Percentiles rank a stretch among this genome's conserved stretches.
phyloP scores from a whole-genome alignment of 2,329 filamentous ascomycete genomes.

The Fusarium newnesense region DNA sequence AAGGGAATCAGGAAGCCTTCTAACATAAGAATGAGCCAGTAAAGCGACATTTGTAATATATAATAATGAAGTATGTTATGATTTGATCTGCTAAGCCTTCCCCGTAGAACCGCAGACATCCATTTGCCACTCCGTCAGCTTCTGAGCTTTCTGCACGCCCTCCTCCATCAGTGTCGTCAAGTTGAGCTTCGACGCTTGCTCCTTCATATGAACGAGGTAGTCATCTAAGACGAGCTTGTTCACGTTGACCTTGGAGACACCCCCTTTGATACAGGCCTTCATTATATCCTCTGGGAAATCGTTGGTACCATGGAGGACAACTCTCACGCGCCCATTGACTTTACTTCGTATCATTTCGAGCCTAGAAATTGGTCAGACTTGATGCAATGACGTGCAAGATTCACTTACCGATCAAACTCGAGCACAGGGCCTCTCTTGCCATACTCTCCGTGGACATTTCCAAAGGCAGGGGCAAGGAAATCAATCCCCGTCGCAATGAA shows the following conservation, averaged over 20 bases:
- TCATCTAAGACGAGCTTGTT: background rate
- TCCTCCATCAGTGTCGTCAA: no score
- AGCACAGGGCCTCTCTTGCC: conserved; percentile 64
- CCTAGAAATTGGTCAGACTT: background rate
- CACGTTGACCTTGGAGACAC: background rate
- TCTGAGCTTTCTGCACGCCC: no score
- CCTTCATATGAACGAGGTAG: no score
- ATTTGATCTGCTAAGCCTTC: no score
- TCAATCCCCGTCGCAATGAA: conserved; percentile 79
- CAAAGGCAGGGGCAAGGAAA: conserved; percentile 78
- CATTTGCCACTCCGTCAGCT: no score
- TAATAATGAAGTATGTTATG: no score
- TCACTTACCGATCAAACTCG: conserved; percentile 36
- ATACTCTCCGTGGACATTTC: conserved; percentile 81
- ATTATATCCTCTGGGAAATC: background rate
- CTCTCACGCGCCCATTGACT: background rate
- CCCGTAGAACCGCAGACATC: no score
- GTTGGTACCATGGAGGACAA: background rate
- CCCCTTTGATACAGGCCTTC: background rate
- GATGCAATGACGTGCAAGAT: no score
- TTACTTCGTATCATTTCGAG: background rate
- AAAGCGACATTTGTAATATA: no score
- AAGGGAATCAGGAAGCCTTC: no score
- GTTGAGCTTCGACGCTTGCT: no score
- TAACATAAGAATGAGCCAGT: no score